Percentiles rank a stretch among this genome's conserved stretches.
Conservation (phyloP, 2,329 filamentous ascomycete species). For the Stemphylium vesicarium region DNA sequence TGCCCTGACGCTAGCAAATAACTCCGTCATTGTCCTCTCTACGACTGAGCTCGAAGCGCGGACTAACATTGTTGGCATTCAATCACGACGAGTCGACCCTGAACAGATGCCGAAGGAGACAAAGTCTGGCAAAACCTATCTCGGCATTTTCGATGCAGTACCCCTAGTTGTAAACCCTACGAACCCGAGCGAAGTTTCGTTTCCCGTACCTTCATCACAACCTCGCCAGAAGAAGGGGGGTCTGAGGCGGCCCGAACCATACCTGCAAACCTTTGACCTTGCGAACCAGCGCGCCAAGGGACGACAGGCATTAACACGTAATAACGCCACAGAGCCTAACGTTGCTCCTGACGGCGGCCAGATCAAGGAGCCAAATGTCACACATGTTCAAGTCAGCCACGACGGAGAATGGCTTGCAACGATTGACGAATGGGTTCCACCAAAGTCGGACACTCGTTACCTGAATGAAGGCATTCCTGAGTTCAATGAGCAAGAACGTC, state of each 20-base stretch:
- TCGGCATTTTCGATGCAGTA: constrained; percentile 34
- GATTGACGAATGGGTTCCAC: constrained; percentile 87
- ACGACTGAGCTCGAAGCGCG: constrained; percentile 87
- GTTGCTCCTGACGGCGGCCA: constrained; percentile 72
- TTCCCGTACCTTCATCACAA: constrained; percentile 61
- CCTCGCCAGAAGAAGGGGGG: constrained; percentile 41
- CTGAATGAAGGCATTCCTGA: constrained; percentile 54
- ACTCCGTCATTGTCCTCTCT: constrained; percentile 87
- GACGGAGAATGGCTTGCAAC: constrained; percentile 92
- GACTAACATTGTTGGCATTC: constrained; percentile 82
- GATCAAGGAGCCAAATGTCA: constrained; percentile 79
- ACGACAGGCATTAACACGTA: constrained; percentile 88
- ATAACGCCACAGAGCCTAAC: constrained; percentile 83
- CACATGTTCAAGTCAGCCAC: constrained; percentile 74
- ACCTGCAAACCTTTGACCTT: constrained; percentile 88
- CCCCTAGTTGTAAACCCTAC: constrained; percentile 52
- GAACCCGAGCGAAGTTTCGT: constrained; percentile 50
- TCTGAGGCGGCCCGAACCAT: constrained; percentile 58
- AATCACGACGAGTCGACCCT: constrained; percentile 54
- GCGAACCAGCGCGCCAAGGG: constrained; percentile 75
- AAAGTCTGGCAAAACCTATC: constrained; percentile 22
- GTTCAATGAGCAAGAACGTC: constrained; percentile 52
- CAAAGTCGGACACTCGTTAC: constrained; percentile 69
- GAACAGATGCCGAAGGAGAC: constrained; percentile 35
- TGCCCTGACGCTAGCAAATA: constrained; percentile 84